phyloP scores from a whole-genome alignment of 108 stramenopile genomes.

The Conticribra guillardii region DNA sequence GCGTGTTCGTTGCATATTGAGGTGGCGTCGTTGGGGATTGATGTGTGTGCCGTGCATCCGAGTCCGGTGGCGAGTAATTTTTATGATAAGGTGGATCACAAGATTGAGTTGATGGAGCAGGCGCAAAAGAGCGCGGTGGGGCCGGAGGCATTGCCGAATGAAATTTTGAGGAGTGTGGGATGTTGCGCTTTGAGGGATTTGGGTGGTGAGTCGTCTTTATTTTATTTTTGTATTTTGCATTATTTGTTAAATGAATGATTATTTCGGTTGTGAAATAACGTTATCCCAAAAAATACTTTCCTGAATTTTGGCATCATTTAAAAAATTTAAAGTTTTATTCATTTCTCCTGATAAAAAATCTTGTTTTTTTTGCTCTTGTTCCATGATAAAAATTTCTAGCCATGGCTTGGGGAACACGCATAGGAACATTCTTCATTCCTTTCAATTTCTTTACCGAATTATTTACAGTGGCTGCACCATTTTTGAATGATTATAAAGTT shows the following conservation, averaged over 20 bases:
- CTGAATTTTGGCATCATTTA: no score
- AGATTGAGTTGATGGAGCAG: slow-evolving; percentile 91
- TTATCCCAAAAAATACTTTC: no score
- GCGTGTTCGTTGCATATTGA: slow-evolving; percentile 92
- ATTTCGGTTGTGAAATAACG: no score
- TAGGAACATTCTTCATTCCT: slow-evolving; percentile 90
- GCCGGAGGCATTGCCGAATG: slow-evolving; percentile 87
- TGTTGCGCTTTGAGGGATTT: slow-evolving; percentile 86
- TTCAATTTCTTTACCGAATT: slow-evolving; percentile 93
- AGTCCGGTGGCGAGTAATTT: slow-evolving; percentile 96
- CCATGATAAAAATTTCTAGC: slow-evolving; percentile 20
- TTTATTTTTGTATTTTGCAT: slow-evolving; percentile 2
- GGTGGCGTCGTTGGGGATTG: slow-evolving; percentile 89
- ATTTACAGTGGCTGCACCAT: slow-evolving; percentile 86
- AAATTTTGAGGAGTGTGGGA: slow-evolving; percentile 93
- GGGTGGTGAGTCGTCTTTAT: slow-evolving; percentile 58
- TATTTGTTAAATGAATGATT: no score
- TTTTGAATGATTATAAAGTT: slow-evolving; percentile 89
- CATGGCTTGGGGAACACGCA: slow-evolving; percentile 83
- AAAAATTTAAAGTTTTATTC: no score
- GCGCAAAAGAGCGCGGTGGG: slow-evolving; percentile 91
- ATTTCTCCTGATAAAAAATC: neutral
- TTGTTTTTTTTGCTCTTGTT: neutral
- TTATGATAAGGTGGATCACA: slow-evolving; percentile 93
- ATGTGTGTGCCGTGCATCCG: slow-evolving; percentile 97